phyloP scores from a whole-genome alignment of 2,329 filamentous ascomycete genomes.

The Aureobasidium mangrovei region DNA sequence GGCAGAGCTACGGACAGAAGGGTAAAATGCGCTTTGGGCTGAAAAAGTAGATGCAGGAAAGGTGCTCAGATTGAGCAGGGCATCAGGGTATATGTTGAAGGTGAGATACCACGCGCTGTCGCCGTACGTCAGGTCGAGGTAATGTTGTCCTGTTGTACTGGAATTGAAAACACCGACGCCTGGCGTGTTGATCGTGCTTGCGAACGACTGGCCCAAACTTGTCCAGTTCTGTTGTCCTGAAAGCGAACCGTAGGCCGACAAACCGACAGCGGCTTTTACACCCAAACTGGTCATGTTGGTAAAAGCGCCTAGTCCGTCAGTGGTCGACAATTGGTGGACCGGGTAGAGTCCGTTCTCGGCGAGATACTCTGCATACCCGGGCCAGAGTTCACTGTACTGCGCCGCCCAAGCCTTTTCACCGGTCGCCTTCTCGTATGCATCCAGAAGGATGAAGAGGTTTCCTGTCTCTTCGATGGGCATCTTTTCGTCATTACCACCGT shows the following conservation, averaged over 20 bases:
- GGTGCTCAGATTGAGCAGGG: slow-evolving; percentile 34
- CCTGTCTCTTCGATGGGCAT: slow-evolving; percentile 37
- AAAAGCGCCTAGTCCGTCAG: slow-evolving; percentile 34
- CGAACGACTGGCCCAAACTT: slow-evolving; percentile 28
- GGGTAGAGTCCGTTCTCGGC: slow-evolving; percentile 33
- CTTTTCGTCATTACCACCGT: slow-evolving; percentile 28
- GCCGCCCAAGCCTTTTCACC: slow-evolving; percentile 31
- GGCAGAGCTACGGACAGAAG: slow-evolving; percentile 27
- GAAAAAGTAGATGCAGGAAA: slow-evolving; percentile 27
- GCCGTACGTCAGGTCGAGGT: not conserved
- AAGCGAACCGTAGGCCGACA: slow-evolving; percentile 37
- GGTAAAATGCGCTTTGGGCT: slow-evolving; percentile 27
- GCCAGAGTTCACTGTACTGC: slow-evolving; percentile 24
- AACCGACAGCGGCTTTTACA: slow-evolving; percentile 39
- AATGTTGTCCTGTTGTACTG: not conserved
- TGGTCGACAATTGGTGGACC: slow-evolving; percentile 33
- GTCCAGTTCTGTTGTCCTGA: slow-evolving; percentile 31
- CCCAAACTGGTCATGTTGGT: slow-evolving; percentile 40
- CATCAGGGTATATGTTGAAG: slow-evolving; percentile 33
- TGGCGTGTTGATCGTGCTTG: slow-evolving; percentile 20
- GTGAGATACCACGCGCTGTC: not conserved
- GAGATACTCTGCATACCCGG: slow-evolving; percentile 34
- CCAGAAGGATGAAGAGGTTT: slow-evolving; percentile 46
- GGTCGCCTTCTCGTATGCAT: slow-evolving; percentile 36
- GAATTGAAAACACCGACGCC: not conserved